These are phyloP conservation scores for Vigna reflexopilosa DNA, from an alignment of 306 rosid genomes.

Conservation along the genomic window DNA sequence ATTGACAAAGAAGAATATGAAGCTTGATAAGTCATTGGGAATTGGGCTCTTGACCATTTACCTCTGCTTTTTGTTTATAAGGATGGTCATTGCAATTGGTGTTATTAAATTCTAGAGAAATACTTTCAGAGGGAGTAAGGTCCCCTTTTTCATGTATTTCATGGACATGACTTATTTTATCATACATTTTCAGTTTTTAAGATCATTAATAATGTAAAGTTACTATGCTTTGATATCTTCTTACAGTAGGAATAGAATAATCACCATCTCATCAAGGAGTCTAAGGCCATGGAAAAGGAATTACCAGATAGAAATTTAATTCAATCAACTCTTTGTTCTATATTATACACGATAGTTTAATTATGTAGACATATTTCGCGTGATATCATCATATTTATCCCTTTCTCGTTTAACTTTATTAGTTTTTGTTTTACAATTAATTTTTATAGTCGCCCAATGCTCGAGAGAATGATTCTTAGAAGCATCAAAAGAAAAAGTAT, in stretches of 20 bases:
- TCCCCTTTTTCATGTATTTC: not conserved
- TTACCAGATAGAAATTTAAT: too few relatives aligned
- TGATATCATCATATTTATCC: too few relatives aligned
- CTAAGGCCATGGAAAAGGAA: too few relatives aligned
- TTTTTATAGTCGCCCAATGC: too few relatives aligned
- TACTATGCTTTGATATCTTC: not conserved
- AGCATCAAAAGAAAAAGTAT: too few relatives aligned
- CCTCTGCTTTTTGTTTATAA: conserved; percentile 34
- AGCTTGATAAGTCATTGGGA: conserved; percentile 38
- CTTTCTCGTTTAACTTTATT: too few relatives aligned
- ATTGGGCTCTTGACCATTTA: conserved; percentile 41
- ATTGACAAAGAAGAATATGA: conserved; percentile 36
- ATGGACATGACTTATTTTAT: not conserved
- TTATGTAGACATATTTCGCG: too few relatives aligned
- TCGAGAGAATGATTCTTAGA: too few relatives aligned
- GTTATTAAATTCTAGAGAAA: conserved; percentile 16
- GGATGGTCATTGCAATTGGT: conserved; percentile 39
- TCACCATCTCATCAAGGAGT: too few relatives aligned
- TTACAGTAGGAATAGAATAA: not conserved
- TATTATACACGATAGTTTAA: too few relatives aligned
- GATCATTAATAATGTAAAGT: not conserved
- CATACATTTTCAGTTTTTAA: not conserved
- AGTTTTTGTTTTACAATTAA: too few relatives aligned
- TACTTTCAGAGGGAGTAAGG: not conserved
- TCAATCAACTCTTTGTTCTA: too few relatives aligned